These are phyloP conservation scores for Aureoboletus auriporus DNA, from an alignment of 768 basidiomycete species.

Conservation along the genomic window DNA sequence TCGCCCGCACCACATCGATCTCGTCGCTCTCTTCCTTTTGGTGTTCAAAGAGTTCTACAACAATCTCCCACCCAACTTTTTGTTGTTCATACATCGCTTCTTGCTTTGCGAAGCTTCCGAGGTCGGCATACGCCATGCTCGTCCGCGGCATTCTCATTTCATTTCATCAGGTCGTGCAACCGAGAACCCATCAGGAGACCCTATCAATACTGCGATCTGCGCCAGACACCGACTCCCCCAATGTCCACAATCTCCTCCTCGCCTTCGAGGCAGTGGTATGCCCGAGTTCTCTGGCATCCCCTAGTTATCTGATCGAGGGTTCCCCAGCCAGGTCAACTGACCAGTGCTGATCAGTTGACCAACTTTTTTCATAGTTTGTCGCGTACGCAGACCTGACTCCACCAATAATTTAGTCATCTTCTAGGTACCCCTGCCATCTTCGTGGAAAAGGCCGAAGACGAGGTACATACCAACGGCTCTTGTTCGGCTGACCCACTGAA, in stretches of 20 bases:
- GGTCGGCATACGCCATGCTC: slow-evolving; percentile 31
- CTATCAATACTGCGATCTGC: slow-evolving; percentile 41
- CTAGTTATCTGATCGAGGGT: slow-evolving; percentile 13
- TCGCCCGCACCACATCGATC: slow-evolving; percentile 71
- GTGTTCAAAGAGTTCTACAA: slow-evolving; percentile 58
- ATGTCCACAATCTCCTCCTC: slow-evolving; percentile 42
- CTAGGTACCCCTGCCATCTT: slow-evolving; percentile 57
- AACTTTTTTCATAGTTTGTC: slow-evolving; percentile 49
- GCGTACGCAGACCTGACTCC: background rate
- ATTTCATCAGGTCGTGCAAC: slow-evolving; percentile 53
- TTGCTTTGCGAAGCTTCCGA: slow-evolving; percentile 71
- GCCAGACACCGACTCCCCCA: slow-evolving; percentile 40
- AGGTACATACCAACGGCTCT: slow-evolving; percentile 30
- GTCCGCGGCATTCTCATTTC: background rate
- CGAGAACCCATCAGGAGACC: slow-evolving; percentile 52
- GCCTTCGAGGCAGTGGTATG: slow-evolving; percentile 41
- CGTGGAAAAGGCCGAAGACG: slow-evolving; percentile 53
- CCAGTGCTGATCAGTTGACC: slow-evolving; percentile 55
- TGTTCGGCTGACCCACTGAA: slow-evolving; percentile 6
- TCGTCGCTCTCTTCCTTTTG: slow-evolving; percentile 60
- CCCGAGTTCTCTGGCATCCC: slow-evolving; percentile 3
- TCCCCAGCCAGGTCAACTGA: slow-evolving; percentile 45
- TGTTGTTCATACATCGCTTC: slow-evolving; percentile 61
- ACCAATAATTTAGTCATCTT: background rate
- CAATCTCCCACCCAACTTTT: slow-evolving; percentile 52